phyloP scores from a whole-genome alignment of 768 basidiomycete genomes.

The Mycena leptocephala region DNA sequence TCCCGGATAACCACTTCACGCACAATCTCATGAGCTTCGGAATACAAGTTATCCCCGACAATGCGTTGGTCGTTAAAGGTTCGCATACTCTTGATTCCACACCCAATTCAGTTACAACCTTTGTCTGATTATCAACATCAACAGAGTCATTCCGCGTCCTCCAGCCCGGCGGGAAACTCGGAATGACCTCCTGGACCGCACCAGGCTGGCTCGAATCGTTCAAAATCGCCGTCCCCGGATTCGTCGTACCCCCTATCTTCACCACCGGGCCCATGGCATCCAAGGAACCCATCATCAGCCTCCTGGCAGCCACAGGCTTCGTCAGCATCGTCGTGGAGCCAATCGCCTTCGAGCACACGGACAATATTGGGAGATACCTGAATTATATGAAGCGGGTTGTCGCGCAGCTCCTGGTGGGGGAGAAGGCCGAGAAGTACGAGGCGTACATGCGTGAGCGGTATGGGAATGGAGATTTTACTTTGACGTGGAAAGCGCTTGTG shows the following conservation, averaged over 20 bases:
- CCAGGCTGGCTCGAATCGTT: constrained; percentile 24
- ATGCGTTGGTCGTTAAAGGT: constrained; percentile 11
- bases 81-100: not conserved
- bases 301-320: constrained; percentile 13
- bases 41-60: constrained; percentile 22
- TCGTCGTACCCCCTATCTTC: not conserved
- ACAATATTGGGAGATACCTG: not conserved
- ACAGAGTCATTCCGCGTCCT: constrained; percentile 28
- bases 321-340: not conserved
- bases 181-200: constrained; percentile 10
- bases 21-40: constrained; percentile 27
- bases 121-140: not conserved
- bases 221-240: not conserved
- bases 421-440: constrained; percentile 9
- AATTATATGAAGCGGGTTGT: not conserved
- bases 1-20: constrained; percentile 24
- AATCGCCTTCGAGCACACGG: constrained; percentile 1
- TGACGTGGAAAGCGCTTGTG: constrained; percentile 10
- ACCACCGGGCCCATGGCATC: not conserved
- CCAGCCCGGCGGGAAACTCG: constrained; percentile 17
- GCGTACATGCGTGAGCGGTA: constrained; percentile 4
- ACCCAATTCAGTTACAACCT: no score
- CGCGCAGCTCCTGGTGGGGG: not conserved
- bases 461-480: constrained; percentile 9
- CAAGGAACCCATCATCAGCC: not conserved